A percentile compares a stretch with the other conserved stretches of the same genome.
Conservation (phyloP, 768 basidiomycete genomes). For the Albatrellus ellisii region DNA sequence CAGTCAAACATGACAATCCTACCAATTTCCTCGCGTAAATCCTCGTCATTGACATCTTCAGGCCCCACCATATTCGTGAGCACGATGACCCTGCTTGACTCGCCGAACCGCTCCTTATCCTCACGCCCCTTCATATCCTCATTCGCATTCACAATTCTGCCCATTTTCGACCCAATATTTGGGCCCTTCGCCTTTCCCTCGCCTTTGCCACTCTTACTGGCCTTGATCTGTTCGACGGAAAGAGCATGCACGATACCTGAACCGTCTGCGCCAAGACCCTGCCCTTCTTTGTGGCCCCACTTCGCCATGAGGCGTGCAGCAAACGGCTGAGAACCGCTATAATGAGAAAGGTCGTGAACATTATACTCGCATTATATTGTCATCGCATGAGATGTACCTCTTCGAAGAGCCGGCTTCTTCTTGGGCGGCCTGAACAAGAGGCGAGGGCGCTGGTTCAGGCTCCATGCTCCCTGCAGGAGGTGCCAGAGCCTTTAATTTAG, state of each 20-base stretch:
- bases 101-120: conserved; percentile 73
- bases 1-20: conserved; percentile 10
- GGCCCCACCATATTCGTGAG: conserved; percentile 82
- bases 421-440: conserved; percentile 17
- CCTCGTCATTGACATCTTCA: conserved; percentile 78
- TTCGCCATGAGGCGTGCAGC: conserved; percentile 88
- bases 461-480: conserved; percentile 18
- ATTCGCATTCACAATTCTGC: conserved; percentile 83
- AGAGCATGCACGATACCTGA: conserved; percentile 85
- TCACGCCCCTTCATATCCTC: conserved; percentile 69
- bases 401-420: conserved; percentile 20
- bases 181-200: conserved; percentile 27
- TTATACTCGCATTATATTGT: neutral
- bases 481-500: conserved; percentile 49
- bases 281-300: conserved; percentile 92
- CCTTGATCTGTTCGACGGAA: conserved; percentile 55
- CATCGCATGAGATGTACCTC: conserved; percentile 14
- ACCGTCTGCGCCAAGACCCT: conserved; percentile 78
- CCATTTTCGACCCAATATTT: conserved; percentile 54
- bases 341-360: neutral
- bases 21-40: conserved; percentile 83
- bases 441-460: conserved; percentile 17
- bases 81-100: conserved; percentile 81
- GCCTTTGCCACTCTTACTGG: conserved; percentile 22
- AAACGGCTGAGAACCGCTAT: conserved; percentile 61